Base-by-base conservation (phyloP, 169 alveolate genomes). In the Cryptosporidium parvum region DNA sequence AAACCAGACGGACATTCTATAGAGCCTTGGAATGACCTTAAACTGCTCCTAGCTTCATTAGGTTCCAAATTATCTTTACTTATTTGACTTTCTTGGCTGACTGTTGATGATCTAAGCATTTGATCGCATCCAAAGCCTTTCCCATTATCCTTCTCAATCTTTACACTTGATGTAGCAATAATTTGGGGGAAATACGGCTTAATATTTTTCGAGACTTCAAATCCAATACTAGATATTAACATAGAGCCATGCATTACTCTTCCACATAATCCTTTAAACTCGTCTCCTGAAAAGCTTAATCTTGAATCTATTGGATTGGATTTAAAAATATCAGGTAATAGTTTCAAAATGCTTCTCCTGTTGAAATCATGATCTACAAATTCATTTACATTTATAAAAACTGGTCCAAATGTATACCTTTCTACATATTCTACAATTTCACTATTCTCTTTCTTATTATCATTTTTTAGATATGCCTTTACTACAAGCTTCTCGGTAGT, bases 381-480 rank as follows among this genome's bases (percentile, higher is more conserved):
- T 31, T 80, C 89, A 61, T 44, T 67, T 12, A 65, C 75, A 45
- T 80, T 48, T 8, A 80, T 80, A n/a, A 80, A 80, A 0, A 59
- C 65, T 16, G 89, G 89, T 7, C 89, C 89, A 62, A 80, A 80
- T n/a, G 89, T 80, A 48, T 16, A 80, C 33, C 89, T 59, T 26
- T 80, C 89, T 9, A 80, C 89, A 45, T 62, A 21, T 23, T 80
- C 89, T 23, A 80, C 42, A 65, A 80, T 31, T 39, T 44, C 59
- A 9, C 4, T 26, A 0, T 48, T 48, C 1, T 14, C 8, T 48
- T 29, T n/a, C 26, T 29, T 18, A 1, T n/a, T 31, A 12, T 2
- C 3, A 35, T 45, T 42, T 4, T 80, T 67, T 29, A 80, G 14
- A 44, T 59, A 61, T 44, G 89, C 89, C 26, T 80, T 42, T 16